These are phyloP conservation scores for Phaeotremella skinneri DNA, from an alignment of 768 basidiomycete species.

Conservation along the genomic window DNA sequence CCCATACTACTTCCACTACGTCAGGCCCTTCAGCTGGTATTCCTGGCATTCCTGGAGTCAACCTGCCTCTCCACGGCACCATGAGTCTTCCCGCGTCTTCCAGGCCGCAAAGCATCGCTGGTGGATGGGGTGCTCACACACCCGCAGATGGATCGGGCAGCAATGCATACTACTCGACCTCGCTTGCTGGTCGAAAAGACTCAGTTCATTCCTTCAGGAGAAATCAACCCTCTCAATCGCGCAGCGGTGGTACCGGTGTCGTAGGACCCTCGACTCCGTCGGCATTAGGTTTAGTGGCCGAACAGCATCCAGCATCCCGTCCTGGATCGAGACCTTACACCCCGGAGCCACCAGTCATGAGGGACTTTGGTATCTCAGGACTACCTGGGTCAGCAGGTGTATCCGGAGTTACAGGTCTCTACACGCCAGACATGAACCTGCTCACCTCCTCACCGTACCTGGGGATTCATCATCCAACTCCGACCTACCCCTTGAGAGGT, in stretches of 20 bases:
- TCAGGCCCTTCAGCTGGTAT: neutral
- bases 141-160: neutral
- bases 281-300: slow-evolving; percentile 8
- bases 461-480: slow-evolving; percentile 21
- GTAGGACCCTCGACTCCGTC: slow-evolving; percentile 2
- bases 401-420: neutral
- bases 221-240: neutral
- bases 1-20: too few species aligned
- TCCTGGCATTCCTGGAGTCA: neutral
- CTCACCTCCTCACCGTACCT: slow-evolving; percentile 16
- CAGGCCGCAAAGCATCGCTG: neutral
- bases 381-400: neutral
- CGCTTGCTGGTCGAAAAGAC: slow-evolving; percentile 12
- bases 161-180: too few species aligned
- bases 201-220: slow-evolving; percentile 33
- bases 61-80: neutral
- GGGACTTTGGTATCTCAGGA: slow-evolving; percentile 14
- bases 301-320: neutral
- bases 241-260: neutral
- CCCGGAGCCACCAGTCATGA: slow-evolving; percentile 15
- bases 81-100: neutral
- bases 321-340: slow-evolving; percentile 6
- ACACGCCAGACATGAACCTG: slow-evolving; percentile 18
- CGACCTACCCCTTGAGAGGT: slow-evolving; percentile 24
- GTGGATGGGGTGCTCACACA: neutral